These are phyloP conservation scores for Scutellaria galericulata DNA, from an alignment of 257 asterid genomes.

Conservation along the genomic window DNA sequence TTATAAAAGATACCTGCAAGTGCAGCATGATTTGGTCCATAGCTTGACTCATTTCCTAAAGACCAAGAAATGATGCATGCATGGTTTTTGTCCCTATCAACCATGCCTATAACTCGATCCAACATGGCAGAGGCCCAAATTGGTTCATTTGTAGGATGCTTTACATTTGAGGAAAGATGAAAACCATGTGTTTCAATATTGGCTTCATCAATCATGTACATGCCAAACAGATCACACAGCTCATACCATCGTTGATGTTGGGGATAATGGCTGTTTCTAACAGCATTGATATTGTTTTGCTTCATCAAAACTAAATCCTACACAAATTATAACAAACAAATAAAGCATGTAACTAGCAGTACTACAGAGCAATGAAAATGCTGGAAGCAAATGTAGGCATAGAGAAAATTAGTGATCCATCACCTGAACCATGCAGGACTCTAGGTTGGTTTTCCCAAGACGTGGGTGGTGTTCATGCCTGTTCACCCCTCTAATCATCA, in stretches of 20 bases:
- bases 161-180: conserved; percentile 63
- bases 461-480: conserved; percentile 99
- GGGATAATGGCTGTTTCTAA: conserved; percentile 97
- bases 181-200: conserved; percentile 98
- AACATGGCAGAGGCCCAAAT: conserved; percentile 89
- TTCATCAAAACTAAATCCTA: conserved; percentile 96
- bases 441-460: conserved; percentile 94
- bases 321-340: conserved; percentile 26
- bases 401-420: conserved; percentile 27
- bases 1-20: conserved; percentile 67
- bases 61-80: conserved; percentile 95
- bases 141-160: conserved; percentile 84
- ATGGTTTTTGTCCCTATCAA: conserved; percentile 97
- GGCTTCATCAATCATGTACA: conserved; percentile 99
- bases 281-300: conserved; percentile 91
- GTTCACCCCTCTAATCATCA: conserved; percentile 93
- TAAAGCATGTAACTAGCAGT: not conserved
- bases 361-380: conserved; percentile 11
- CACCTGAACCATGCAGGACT: conserved; percentile 98
- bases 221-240: conserved; percentile 95
- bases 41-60: conserved; percentile 90
- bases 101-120: conserved; percentile 96
- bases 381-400: conserved; percentile 28
- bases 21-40: conserved; percentile 96
- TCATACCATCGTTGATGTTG: conserved; percentile 97